Percentiles rank a stretch among this genome's conserved stretches.
Conservation (phyloP, 192 early-diverging fungal genomes). For the Linderina pennispora region DNA sequence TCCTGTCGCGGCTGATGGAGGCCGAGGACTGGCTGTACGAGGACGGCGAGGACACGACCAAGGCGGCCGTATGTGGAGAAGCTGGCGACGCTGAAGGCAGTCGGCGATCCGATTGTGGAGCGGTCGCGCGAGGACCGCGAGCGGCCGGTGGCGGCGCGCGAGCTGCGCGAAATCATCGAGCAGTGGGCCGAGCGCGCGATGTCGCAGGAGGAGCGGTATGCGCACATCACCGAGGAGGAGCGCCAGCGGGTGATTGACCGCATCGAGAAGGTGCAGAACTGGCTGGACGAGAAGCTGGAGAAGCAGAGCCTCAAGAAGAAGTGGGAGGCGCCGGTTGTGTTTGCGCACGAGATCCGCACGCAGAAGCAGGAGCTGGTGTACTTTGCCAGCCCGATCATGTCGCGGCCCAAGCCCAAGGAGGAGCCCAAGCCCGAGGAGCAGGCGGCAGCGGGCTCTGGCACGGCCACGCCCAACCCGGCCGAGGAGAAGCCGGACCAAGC, state of each 20-base stretch:
- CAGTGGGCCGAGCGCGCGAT: slow-evolving; percentile 65
- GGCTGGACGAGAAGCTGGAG: slow-evolving; percentile 78
- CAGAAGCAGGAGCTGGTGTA: slow-evolving; percentile 59
- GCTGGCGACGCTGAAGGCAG: slow-evolving; percentile 69
- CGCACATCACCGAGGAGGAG: slow-evolving; percentile 83
- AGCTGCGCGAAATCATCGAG: slow-evolving; percentile 73
- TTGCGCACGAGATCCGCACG: slow-evolving; percentile 57
- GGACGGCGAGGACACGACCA: slow-evolving; percentile 89
- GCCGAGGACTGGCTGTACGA: slow-evolving; percentile 98
- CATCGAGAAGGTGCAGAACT: slow-evolving; percentile 67
- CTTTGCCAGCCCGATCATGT: slow-evolving; percentile 75
- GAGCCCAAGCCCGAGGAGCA: slow-evolving; percentile 52
- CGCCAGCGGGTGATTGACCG: slow-evolving; percentile 75
- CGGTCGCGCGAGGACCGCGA: slow-evolving; percentile 81
- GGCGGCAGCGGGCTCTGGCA: slow-evolving; percentile 28
- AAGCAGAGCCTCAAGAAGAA: slow-evolving; percentile 72
- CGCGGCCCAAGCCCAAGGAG: slow-evolving; percentile 86
- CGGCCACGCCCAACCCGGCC: slow-evolving; percentile 31
- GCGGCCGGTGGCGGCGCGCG: slow-evolving; percentile 75
- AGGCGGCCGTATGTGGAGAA: slow-evolving; percentile 84
- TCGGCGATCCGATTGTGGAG: slow-evolving; percentile 74
- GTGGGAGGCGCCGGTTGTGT: slow-evolving; percentile 67
- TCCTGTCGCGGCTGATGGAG: slow-evolving; percentile 62
- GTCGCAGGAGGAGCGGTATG: slow-evolving; percentile 75
- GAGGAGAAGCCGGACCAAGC: slow-evolving; percentile 44